A percentile compares a stretch with the other conserved stretches of the same genome.
Evolutionary conservation across 306 rosid species (phyloP).

Genomic region (Quercus agrifolia): DNA sequence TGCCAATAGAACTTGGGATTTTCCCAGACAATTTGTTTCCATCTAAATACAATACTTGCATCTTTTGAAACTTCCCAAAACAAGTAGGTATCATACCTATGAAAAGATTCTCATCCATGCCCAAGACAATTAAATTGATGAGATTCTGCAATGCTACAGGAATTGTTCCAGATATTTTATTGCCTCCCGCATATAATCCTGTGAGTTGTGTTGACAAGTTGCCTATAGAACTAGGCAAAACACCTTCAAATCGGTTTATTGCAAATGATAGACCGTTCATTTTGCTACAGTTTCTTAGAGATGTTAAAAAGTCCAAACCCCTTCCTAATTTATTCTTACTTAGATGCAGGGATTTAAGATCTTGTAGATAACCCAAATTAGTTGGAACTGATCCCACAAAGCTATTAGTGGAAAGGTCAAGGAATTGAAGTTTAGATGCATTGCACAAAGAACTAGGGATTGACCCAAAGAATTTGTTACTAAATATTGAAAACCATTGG

Average conservation of each 20-base stretch:
- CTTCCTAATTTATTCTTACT: neutral
- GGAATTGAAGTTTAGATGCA: conserved; percentile 11
- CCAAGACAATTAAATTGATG: neutral
- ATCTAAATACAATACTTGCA: neutral
- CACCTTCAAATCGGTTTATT: conserved; percentile 29
- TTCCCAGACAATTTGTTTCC: conserved; percentile 24
- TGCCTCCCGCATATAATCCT: neutral
- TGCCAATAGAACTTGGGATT: conserved; percentile 19
- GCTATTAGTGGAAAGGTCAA: neutral
- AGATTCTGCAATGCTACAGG: conserved; percentile 24
- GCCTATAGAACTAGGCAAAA: conserved; percentile 20
- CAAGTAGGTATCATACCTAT: conserved; percentile 16
- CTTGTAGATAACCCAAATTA: neutral
- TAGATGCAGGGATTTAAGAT: fast-evolving
- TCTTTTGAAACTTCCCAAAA: conserved; percentile 18
- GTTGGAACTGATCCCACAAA: conserved; percentile 24
- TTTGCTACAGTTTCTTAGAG: conserved; percentile 25
- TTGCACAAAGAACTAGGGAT: conserved; percentile 33
- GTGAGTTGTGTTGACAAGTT: conserved; percentile 30
- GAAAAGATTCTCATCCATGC: neutral
- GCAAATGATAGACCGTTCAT: neutral
- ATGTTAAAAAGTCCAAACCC: conserved; percentile 20
- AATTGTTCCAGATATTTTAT: conserved; percentile 20
- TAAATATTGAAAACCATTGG: neutral
- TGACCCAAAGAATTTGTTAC: conserved; percentile 25